Evolutionary conservation across 768 basidiomycete species (phyloP).

Genomic region (Chiua virens): DNA sequence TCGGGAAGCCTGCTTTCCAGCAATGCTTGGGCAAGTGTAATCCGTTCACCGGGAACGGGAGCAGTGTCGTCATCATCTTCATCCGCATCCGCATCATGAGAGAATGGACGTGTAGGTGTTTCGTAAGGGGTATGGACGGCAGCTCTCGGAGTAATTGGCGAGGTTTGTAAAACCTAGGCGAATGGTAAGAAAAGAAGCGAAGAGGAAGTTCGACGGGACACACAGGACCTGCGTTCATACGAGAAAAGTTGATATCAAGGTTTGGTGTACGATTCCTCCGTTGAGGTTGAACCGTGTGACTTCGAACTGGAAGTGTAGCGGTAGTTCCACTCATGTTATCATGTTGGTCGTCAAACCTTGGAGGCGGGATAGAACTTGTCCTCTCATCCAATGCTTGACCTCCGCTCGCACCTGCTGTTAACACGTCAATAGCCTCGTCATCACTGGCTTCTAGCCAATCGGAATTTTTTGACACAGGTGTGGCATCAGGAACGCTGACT

Average conservation of each 20-base stretch:
- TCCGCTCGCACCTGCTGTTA: slow-evolving; percentile 80
- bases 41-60: slow-evolving; percentile 50
- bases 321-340: slow-evolving; percentile 13
- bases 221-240: slow-evolving; percentile 34
- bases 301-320: slow-evolving; percentile 30
- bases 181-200: slow-evolving; percentile 61
- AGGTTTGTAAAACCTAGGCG: slow-evolving; percentile 56
- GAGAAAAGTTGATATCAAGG: slow-evolving; percentile 55
- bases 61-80: slow-evolving; percentile 55
- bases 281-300: slow-evolving; percentile 29
- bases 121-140: slow-evolving; percentile 19
- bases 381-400: slow-evolving; percentile 82
- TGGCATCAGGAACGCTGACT: slow-evolving; percentile 35
- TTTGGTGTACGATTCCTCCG: slow-evolving; percentile 66
- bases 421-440: slow-evolving; percentile 82
- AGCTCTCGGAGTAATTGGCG: slow-evolving; percentile 23
- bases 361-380: slow-evolving; percentile 53
- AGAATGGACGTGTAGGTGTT: slow-evolving; percentile 36
- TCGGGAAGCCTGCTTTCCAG: slow-evolving; percentile 78
- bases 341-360: slow-evolving; percentile 28
- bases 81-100: slow-evolving; percentile 45
- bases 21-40: slow-evolving; percentile 72
- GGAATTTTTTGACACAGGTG: slow-evolving; percentile 47
- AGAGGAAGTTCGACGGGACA: slow-evolving; percentile 54
- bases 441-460: slow-evolving; percentile 83